Base-by-base conservation (phyloP, 768 basidiomycete species). In the Suillus occidentalis region DNA sequence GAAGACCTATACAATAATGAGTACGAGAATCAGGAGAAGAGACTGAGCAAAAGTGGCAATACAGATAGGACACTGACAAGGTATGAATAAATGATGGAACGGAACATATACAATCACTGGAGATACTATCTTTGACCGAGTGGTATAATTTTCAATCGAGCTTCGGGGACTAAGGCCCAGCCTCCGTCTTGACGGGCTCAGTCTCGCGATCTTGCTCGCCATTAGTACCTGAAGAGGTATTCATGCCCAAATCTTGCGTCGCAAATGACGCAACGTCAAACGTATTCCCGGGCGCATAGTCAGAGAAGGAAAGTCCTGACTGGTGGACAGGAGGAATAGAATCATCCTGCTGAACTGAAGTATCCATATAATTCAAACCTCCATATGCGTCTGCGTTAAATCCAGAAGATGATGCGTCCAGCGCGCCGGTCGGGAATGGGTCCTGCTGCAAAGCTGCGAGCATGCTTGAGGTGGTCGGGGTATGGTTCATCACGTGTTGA, bases 381-480 rank as follows among this genome's bases (percentile, higher is more conserved):
- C 84, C 84, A 73, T 91, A 93, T 25, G 85, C 83, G 72, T 91
- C 90, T 28, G 88, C 72, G 74, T 83, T 85, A 75, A 91, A 93
- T 37, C 81, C 81, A 7, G 85, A 82, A 53, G 85, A 76, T 63
- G 85, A 76, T 18, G 88, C 83, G 75, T 93, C 92, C 70, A 92
- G 80, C 62, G 89, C 80, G 64, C 85, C 84, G 39, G 84, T 68
- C 25, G 86, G 83, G 78, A 90, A 93, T 28, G 88, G 73, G 64
- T 92, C 91, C 57, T 88, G 87, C 73, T 93, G 92, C 69, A 95
- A 81, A 12, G 92, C 92, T 43, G 93, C 93, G 68, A 94, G 85
- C 93, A 95, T 94, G 77, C 90, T 94, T 64, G 92, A 92, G 34
- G 92, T 93, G 7, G 92, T 94, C 9, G 93, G 92, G 22, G 91